Conservation (phyloP, 176 grass and related monocot genomes). For the Tuctoria greenei region DNA sequence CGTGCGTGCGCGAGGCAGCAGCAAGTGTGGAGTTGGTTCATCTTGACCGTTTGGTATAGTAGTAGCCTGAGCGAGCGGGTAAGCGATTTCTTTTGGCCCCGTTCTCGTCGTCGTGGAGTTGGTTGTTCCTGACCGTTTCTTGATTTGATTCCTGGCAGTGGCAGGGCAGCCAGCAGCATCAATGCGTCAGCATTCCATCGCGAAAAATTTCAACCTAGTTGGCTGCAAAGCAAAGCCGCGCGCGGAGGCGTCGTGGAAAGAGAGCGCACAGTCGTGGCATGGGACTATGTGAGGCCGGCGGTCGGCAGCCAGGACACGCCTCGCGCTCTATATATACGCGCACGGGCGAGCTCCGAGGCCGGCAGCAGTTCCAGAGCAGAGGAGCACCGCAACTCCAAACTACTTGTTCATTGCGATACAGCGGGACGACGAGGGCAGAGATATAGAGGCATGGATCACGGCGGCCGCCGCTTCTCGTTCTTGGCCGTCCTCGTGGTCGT, state of each 20-base stretch:
- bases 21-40: too few species aligned
- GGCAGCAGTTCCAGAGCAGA: background rate
- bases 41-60: slow-evolving; percentile 11
- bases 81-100: background rate
- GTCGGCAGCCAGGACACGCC: background rate
- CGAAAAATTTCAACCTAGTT: slow-evolving; percentile 21
- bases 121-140: slow-evolving; percentile 30
- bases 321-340: slow-evolving; percentile 13
- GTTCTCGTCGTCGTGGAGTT: background rate
- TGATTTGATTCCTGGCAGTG: background rate
- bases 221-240: background rate
- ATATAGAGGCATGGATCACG: background rate
- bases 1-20: slow-evolving; percentile 4
- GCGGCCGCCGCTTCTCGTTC: background rate
- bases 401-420: background rate
- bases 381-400: background rate
- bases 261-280: too few species aligned
- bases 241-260: background rate
- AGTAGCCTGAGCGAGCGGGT: background rate
- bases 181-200: slow-evolving; percentile 25
- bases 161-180: background rate
- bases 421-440: too few species aligned
- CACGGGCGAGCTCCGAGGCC: background rate
- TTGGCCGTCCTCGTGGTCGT: background rate
- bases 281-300: too few species aligned